Percentiles rank a stretch among this genome's conserved stretches.
Conservation (phyloP, 2,329 filamentous ascomycete genomes). For the Tolypocladium tundrense region DNA sequence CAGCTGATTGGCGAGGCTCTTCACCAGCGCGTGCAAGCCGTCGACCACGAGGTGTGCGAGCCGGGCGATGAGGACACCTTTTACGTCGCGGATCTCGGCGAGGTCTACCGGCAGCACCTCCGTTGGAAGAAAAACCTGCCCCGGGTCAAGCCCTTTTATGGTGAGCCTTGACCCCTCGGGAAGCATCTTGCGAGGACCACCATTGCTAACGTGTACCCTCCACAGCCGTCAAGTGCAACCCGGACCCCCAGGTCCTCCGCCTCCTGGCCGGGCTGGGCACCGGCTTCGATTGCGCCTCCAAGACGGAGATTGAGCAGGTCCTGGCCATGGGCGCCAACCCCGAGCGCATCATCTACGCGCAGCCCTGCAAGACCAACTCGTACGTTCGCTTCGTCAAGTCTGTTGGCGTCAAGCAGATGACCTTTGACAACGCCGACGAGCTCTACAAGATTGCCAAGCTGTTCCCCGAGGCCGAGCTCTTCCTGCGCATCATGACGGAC, state of each 20-base stretch:
- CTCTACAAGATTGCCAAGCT: slow-evolving; percentile 94
- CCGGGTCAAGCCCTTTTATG: slow-evolving; percentile 93
- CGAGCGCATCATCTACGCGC: slow-evolving; percentile 92
- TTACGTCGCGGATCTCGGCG: slow-evolving; percentile 94
- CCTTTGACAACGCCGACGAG: slow-evolving; percentile 97
- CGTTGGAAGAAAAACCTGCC: slow-evolving; percentile 94
- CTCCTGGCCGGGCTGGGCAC: slow-evolving; percentile 82
- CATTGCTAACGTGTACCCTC: slow-evolving; percentile 1
- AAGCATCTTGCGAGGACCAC: background rate
- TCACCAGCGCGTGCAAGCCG: slow-evolving; percentile 69
- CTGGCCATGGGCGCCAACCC: slow-evolving; percentile 74
- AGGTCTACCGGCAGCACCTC: slow-evolving; percentile 97
- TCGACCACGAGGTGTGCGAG: slow-evolving; percentile 81
- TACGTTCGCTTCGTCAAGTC: slow-evolving; percentile 85
- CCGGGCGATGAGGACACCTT: slow-evolving; percentile 95
- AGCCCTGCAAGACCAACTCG: slow-evolving; percentile 99
- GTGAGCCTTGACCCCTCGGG: slow-evolving; percentile 34
- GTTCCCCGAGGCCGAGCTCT: slow-evolving; percentile 82
- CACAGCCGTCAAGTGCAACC: slow-evolving; percentile 97
- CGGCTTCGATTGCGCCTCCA: slow-evolving; percentile 97
- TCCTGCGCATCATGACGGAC: slow-evolving; percentile 89
- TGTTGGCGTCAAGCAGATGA: slow-evolving; percentile 92
- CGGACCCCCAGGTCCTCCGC: slow-evolving; percentile 77
- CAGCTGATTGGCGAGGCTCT: slow-evolving; percentile 79
- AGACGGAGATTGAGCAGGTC: slow-evolving; percentile 91